Evolutionary conservation across 2,329 filamentous ascomycete species (phyloP).

Genomic region (Simplicillium sp.): DNA sequence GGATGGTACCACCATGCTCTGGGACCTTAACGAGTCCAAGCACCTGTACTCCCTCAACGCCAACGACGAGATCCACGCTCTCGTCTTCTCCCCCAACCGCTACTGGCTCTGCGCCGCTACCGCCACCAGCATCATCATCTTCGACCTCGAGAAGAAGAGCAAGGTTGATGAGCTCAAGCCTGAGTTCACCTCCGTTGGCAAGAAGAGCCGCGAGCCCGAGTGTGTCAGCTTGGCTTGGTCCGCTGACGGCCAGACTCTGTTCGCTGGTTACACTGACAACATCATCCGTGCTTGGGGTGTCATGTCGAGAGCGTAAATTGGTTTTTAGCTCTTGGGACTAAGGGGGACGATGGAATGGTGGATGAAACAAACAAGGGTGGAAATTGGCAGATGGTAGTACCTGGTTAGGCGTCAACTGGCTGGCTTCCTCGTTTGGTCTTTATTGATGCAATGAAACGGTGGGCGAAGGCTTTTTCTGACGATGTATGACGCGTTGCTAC

Average conservation of each 20-base stretch:
- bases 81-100: constrained; percentile 99
- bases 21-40: constrained; percentile 99
- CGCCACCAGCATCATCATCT: constrained; percentile 97
- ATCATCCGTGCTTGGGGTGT: constrained; percentile 97
- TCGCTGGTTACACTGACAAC: constrained; percentile 99
- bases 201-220: constrained; percentile 99
- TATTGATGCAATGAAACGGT: constrained; percentile 27
- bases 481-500: constrained; percentile 27
- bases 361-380: constrained; percentile 5
- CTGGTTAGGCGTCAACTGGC: constrained; percentile 35
- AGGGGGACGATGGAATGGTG: background rate
- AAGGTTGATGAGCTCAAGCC: constrained; percentile 99
- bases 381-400: constrained; percentile 11
- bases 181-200: constrained; percentile 90
- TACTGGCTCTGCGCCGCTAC: constrained; percentile 99
- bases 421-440: constrained; percentile 37
- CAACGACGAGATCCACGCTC: constrained; percentile 99
- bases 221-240: constrained; percentile 96
- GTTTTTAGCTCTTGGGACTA: constrained; percentile 10
- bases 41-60: constrained; percentile 99
- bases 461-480: constrained; percentile 22
- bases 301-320: constrained; percentile 76
- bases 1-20: constrained; percentile 99
- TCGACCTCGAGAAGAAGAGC: constrained; percentile 99
- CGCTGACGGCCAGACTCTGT: constrained; percentile 97